Percentiles rank a stretch among this genome's conserved stretches.
These are phyloP conservation scores for Lipomyces sp. DNA, from an alignment of 805 yeast species.

Conservation along the genomic window DNA sequence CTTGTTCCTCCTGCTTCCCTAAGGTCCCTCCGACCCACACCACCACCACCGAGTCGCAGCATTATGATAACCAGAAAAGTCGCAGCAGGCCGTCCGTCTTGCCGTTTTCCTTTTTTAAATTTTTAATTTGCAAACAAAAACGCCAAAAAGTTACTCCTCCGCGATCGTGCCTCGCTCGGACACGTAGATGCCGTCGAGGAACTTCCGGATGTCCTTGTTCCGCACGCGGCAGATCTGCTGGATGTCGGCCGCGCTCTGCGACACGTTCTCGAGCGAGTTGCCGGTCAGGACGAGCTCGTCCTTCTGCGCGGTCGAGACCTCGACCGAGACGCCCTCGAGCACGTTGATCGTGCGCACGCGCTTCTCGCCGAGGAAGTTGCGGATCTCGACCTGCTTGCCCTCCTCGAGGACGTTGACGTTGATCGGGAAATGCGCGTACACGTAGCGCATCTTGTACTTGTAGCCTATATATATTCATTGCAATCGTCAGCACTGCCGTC, in stretches of 20 bases:
- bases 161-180: constrained; percentile 89
- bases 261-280: constrained; percentile 95
- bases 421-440: constrained; percentile 99
- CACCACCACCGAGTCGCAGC: no score
- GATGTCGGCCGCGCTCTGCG: constrained; percentile 97
- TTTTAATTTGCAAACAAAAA: no score
- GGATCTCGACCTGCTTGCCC: constrained; percentile 85
- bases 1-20: no score
- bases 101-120: no score
- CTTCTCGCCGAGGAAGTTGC: constrained; percentile 99
- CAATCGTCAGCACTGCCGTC: no score
- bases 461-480: no score
- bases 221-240: constrained; percentile 98
- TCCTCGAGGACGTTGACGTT: constrained; percentile 87
- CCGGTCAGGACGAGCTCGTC: constrained; percentile 92
- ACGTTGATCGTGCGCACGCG: constrained; percentile 85
- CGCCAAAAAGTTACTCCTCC: constrained; percentile 46
- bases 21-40: no score
- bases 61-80: no score
- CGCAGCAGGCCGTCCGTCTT: no score
- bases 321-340: constrained; percentile 84
- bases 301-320: constrained; percentile 78
- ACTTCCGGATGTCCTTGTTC: constrained; percentile 99
- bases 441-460: constrained; percentile 99
- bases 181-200: constrained; percentile 99